A percentile compares a stretch with the other conserved stretches of the same genome.
These are phyloP conservation scores for Emmonsia crescens DNA, from an alignment of 2,329 filamentous ascomycete species.

Conservation along the genomic window DNA sequence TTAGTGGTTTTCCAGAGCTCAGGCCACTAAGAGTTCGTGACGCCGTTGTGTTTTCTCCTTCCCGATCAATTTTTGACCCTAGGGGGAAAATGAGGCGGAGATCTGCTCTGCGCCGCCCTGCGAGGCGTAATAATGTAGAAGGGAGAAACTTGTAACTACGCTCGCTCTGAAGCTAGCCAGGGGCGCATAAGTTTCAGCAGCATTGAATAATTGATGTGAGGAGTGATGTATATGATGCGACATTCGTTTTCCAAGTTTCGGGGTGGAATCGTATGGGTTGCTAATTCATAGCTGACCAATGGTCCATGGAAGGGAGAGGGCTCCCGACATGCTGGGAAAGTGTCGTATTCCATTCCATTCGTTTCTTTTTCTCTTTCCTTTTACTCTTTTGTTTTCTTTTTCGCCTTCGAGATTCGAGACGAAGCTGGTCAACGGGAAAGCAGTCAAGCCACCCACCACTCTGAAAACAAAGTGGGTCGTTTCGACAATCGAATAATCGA, in stretches of 20 bases:
- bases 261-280: not conserved
- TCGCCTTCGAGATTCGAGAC: not conserved
- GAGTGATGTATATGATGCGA: too few species aligned
- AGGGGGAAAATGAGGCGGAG: not conserved
- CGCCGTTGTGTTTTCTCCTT: not conserved
- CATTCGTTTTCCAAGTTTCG: not conserved
- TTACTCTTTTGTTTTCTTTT: not conserved
- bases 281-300: not conserved
- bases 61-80: too few species aligned
- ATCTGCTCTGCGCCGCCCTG: not conserved
- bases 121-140: not conserved
- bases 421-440: too few species aligned
- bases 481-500: not conserved
- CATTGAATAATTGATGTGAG: not conserved
- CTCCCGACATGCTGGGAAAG: not conserved
- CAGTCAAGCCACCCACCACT: not conserved
- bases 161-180: not conserved
- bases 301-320: not conserved
- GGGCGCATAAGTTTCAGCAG: not conserved
- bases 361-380: not conserved
- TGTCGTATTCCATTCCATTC: not conserved
- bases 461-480: not conserved
- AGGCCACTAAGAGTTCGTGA: too few species aligned
- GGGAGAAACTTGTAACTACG: not conserved
- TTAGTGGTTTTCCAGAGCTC: too few species aligned